These are phyloP conservation scores for Neurospora crassa DNA, from an alignment of 2,329 filamentous ascomycete genomes.

Conservation along the genomic window DNA sequence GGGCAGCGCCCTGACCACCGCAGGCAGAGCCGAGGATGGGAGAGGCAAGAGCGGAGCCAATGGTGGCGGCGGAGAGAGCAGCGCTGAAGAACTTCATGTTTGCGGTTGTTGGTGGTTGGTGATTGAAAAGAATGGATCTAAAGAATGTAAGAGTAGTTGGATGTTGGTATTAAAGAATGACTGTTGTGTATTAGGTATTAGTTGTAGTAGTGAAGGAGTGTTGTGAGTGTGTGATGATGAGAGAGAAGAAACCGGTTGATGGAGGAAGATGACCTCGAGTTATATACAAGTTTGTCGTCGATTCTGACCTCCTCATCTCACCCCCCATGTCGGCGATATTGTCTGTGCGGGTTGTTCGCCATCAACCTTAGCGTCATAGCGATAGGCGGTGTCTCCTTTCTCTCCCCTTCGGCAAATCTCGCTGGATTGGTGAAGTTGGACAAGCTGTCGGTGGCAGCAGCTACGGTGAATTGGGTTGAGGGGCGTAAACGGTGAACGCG, in stretches of 20 bases:
- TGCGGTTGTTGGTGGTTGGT: slow-evolving; percentile 1
- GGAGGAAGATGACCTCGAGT: not conserved
- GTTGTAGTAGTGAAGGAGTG: not conserved
- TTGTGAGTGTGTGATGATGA: slow-evolving; percentile 1
- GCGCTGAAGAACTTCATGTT: slow-evolving; percentile 17
- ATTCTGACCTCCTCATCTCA: not conserved
- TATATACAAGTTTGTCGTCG: not conserved
- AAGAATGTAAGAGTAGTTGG: not conserved
- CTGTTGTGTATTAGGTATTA: slow-evolving; percentile 2
- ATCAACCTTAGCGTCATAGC: not conserved
- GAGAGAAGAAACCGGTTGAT: not conserved
- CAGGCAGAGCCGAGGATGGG: slow-evolving; percentile 3
- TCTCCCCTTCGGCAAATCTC: not conserved
- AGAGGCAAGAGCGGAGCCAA: slow-evolving; percentile 13
- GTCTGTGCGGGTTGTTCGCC: not conserved
- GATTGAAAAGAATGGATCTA: slow-evolving; percentile 1
- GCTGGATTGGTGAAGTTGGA: not conserved
- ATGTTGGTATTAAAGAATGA: slow-evolving; percentile 10
- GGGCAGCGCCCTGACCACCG: not conserved
- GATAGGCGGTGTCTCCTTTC: not conserved
- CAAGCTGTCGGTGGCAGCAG: not conserved
- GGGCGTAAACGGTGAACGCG: not conserved
- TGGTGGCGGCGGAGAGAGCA: slow-evolving; percentile 11
- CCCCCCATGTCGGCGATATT: not conserved
- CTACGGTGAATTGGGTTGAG: not conserved